phyloP scores from a whole-genome alignment of 2,329 filamentous ascomycete species.

The Alternaria incomplexa region DNA sequence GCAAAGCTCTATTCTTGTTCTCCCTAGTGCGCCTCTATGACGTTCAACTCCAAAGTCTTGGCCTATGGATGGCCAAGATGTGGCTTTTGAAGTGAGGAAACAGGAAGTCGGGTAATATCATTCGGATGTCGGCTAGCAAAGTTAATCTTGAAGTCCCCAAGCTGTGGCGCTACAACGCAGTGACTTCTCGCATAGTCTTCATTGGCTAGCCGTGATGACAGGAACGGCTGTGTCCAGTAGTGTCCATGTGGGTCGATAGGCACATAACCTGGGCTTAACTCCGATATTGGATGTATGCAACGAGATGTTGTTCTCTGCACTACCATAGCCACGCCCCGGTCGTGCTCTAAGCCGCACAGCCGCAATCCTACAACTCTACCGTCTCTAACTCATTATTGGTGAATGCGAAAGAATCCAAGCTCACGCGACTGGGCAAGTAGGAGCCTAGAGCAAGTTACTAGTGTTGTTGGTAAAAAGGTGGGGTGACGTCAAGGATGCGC shows the following conservation, averaged over 20 bases:
- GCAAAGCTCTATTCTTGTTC: neutral
- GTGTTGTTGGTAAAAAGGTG: constrained; percentile 1
- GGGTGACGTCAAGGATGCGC: constrained; percentile 11
- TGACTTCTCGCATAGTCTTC: neutral
- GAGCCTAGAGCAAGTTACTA: neutral
- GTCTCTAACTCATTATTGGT: neutral
- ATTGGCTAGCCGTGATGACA: neutral
- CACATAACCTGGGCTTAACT: neutral
- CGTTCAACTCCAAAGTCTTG: neutral
- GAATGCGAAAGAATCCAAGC: neutral
- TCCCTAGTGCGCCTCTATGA: neutral
- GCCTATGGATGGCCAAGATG: neutral
- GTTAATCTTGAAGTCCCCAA: neutral
- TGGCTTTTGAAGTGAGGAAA: neutral
- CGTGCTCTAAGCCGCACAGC: neutral
- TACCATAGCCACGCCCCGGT: neutral
- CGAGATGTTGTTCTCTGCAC: neutral
- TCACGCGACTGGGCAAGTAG: neutral
- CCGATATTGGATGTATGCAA: neutral
- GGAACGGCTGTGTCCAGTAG: neutral
- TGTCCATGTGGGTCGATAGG: neutral
- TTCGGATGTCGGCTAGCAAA: constrained; percentile 6
- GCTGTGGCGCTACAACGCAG: neutral
- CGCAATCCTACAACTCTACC: neutral
- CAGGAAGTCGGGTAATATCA: neutral